Conservation (phyloP, 306 rosid species). For the Prunus davidiana region DNA sequence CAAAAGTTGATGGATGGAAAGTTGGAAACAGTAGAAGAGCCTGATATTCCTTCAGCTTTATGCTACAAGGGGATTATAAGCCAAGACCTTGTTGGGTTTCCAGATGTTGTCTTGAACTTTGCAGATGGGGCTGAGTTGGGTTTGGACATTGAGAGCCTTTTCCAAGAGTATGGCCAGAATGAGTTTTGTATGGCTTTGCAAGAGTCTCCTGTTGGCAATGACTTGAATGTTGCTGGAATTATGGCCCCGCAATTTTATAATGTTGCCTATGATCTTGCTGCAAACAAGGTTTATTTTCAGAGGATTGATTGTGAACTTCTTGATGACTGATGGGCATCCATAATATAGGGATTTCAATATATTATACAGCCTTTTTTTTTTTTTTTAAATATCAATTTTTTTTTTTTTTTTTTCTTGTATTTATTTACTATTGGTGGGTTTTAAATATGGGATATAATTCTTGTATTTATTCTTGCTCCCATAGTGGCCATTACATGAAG, state of each 20-base stretch:
- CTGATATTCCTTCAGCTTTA: neutral
- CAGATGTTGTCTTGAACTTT: conserved; percentile 33
- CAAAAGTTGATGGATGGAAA: neutral
- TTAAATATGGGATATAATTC: too few relatives aligned
- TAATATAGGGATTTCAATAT: neutral
- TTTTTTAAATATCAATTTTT: too few relatives aligned
- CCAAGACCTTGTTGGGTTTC: conserved; percentile 37
- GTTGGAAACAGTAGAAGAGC: neutral
- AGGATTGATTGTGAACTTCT: conserved; percentile 42
- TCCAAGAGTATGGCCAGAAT: conserved; percentile 1
- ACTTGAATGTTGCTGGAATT: conserved; percentile 19
- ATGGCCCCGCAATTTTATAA: conserved; percentile 45
- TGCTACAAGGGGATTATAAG: conserved; percentile 30
- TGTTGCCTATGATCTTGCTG: conserved; percentile 35
- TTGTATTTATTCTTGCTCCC: too few relatives aligned
- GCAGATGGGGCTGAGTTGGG: conserved; percentile 34
- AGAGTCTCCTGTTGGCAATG: neutral
- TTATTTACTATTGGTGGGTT: too few relatives aligned
- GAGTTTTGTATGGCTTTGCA: conserved; percentile 27
- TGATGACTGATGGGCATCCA: neutral
- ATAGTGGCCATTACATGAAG: too few relatives aligned
- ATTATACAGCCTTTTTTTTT: too few relatives aligned
- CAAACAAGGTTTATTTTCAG: conserved; percentile 26
- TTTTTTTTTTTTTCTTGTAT: too few relatives aligned
- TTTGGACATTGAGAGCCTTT: conserved; percentile 30